Evolutionary conservation across 768 basidiomycete genomes (phyloP), one percentile per base, ranked within the genome.

Genomic region (Lyophyllum semitale): DNA sequence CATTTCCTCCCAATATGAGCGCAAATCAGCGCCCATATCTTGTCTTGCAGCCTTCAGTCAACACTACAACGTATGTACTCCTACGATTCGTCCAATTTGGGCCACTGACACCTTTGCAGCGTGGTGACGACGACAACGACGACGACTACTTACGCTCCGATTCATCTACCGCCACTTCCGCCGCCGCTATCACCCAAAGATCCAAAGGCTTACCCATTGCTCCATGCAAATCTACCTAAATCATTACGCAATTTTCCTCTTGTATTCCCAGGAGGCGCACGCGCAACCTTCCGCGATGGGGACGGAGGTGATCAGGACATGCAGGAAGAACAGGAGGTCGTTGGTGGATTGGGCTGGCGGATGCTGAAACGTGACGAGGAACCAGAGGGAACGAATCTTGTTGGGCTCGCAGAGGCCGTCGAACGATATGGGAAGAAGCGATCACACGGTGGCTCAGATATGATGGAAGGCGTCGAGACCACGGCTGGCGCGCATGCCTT

Each of bases 71-170:
- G 91, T 93, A 74, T 44, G 85, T 78, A 45, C 44, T 57, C 26
- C 49, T 56, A 4, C 27, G 25, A 20, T 48, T 47, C 46, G 52
- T 41, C 35, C 52, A 53, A 56, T 68, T 54, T 64, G 67, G 51
- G 67, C 58, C 63, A 61, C 56, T 53, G 47, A 60, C 56, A 55
- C 59, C 38, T 61, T 33, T 25, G 15, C 66, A 94, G 92, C 51
- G 90, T 94, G 63, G 88, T 91, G 63, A 94, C 92, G 46, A 93
- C 89, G n/a, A 94, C 93, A 1, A 92, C 90, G 0, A 94, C 93
- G 1, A 94, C 92, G 1, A 94, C 93, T 2, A 85, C 88, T 11
- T 93, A 94, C 74, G 88, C 92, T 52, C 92, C 92, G n/a, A 92
- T 94, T 59, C 87, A 84, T 35, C 69, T 94, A 2, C 92, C 92